Base-by-base conservation (phyloP, 345 rosid genomes). In the Ceriops zippeliana region DNA sequence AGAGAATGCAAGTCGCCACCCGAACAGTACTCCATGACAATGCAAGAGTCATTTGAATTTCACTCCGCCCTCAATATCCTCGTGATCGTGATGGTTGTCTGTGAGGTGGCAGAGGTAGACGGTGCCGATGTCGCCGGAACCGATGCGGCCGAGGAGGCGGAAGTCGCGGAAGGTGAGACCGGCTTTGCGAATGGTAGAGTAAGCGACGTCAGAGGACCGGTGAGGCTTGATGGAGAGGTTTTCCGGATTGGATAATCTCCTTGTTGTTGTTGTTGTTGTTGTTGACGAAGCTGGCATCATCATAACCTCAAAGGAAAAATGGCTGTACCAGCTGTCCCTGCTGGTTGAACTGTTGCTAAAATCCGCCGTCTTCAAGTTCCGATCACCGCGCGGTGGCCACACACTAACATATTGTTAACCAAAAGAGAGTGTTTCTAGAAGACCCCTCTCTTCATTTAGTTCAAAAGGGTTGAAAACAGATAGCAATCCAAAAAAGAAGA, bases 1-100 rank as follows among this genome's bases (percentile, higher is more conserved):
- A 91, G 81, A 58, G 96, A 85, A 64, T 89, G 96, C 74, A 95
- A 81, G 73, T 95, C 96, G 26, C 99, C 99, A 11, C 96, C 97
- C 56, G 96, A 83, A 66, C 97, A 95, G 72, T 81, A 95, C 82
- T 95, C 99, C 97, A 91, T 95, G 15, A 95, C 91, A 69, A 95
- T 82, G 73, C 97, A 90, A 46, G 96, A 88, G 78, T n/a, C n/a
- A n/a, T n/a, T n/a, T n/a, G n/a, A n/a, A n/a, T n/a, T n/a, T n/a
- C n/a, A n/a, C 70, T 88, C 93, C 1, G 90, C 96, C 52, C 97
- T 38, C 35, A 16, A 11, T 34, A 46, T 8, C 57, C 10, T 32
- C 38, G 4, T 3, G 59, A 22, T 34, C 10, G 37, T 9, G 52
- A 26, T 26, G 6, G 24, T 42, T 6, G 52, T 30, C 38, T 52